Base-by-base conservation (phyloP, 2,329 filamentous ascomycete species). In the Alternaria solani region DNA sequence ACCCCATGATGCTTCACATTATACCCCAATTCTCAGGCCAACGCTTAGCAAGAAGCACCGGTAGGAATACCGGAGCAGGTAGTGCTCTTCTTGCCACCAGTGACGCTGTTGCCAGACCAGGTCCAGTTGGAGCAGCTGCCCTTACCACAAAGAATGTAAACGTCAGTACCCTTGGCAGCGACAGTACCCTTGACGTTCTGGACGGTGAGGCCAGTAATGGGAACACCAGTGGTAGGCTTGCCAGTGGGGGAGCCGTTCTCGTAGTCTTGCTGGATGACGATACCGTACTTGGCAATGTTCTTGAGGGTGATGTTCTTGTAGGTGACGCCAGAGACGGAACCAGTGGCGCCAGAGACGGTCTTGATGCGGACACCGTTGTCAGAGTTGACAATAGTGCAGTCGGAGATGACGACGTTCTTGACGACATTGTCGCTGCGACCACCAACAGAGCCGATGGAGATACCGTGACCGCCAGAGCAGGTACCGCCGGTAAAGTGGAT, bases 401-500 rank as follows among this genome's bases (percentile, higher is more conserved):
- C 78, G 34, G 80, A 71, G 65, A 89, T 84, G 25, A 77, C 79
- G n/a, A 89, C 81, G 52, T 79, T 82, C 26, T 81, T 72, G 53
- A 89, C 87, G 7, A 67, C 75, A 78, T 89, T 88, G 76, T 87
- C 77, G 52, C 67, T 71, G 49, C 85, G 84, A 14, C 84, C 84
- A 42, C 86, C 86, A n/a, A 88, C 84, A 6, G 84, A 86, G 51
- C 86, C 86, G 66, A 89, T 87, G 57, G 83, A 85, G 18, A 89
- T 77, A 52, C 86, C 86, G 70, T 87, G 85, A n/a, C 84, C 84
- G 23, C 84, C 83, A 2, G 79, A 79, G 74, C 84, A 86, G 18
- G 79, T 78, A 23, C 79, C 79, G 41, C 78, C 78, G 6, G 57
- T 60, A 62, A 79, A 77, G 53, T 68, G 69, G 57, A 79, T 78